Evolutionary conservation across 1,284 basidiomycete genomes (phyloP), one percentile per base, ranked within the genome.

Genomic region (Inonotus hispidus): DNA sequence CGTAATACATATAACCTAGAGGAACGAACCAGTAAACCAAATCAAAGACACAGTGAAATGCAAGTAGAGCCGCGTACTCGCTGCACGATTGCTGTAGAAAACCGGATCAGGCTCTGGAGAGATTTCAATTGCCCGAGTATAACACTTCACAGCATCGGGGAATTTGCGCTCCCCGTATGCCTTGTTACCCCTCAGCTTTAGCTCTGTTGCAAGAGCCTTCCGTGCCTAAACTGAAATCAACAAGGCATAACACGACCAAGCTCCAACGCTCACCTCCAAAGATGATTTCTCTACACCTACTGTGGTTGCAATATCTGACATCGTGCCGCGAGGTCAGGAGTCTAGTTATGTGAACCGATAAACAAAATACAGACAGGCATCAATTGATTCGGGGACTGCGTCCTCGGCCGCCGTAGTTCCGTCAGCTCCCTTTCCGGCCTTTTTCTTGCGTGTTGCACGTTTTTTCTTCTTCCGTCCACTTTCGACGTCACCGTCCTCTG

Each of bases 61-160:
- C 27, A 37, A 46, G 14, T 4, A 38, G 58, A 29, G 75, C 32
- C 5, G 70, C 87, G 67, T 64, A 93, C 95, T 98, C 63, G 97
- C 97, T 49, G 96, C 96, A 62, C 97, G 89, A 77, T 99, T 99
- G 73, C 92, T 93, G 82, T 88, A 98, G 78, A 92, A 99, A 54
- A 98, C 94, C 35, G 96, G 89, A 71, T 97, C 93, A 29, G 92
- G 87, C 71, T 87, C 88, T 39, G 90, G 88, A 1, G 92, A 82
- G 11, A 93, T 81, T 61, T 87, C 84, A 66, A 98, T 97, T 27
- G 97, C 96, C 71, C 90, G 90, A 29, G 93, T 92, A 81, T 99
- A 99, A 69, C 88, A 83, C 46, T 87, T 82, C 55, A 89, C 87
- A 8, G 97, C 97, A 54, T 81, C 79, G 29, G 80, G 73, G 71